Evolutionary conservation across 2,329 filamentous ascomycete species (phyloP).

Genomic region (Dendrostoma leiphaemia): DNA sequence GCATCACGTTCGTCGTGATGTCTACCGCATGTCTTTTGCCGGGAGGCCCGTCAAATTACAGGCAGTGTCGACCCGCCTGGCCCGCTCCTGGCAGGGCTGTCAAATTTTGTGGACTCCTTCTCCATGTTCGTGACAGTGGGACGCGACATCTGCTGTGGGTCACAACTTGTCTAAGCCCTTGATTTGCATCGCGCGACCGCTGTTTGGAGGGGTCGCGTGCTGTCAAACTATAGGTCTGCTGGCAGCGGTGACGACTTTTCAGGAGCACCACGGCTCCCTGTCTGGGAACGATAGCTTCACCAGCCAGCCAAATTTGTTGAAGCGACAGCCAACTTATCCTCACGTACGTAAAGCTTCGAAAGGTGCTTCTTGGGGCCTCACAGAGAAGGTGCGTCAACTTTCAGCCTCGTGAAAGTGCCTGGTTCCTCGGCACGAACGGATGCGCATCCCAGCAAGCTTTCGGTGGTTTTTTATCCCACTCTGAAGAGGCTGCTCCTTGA

Average conservation of each 20-base stretch:
- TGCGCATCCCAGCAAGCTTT: neutral
- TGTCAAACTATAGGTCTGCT: neutral
- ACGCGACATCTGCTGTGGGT: slow-evolving; percentile 13
- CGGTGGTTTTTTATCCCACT: neutral
- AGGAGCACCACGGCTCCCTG: no score
- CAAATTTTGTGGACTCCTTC: slow-evolving; percentile 11
- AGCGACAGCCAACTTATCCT: no score
- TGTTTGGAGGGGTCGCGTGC: slow-evolving; percentile 15
- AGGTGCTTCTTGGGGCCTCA: neutral
- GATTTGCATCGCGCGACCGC: slow-evolving; percentile 10
- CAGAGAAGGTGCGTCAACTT: neutral
- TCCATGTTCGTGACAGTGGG: slow-evolving; percentile 10
- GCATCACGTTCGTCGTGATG: no score
- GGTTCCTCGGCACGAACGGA: neutral
- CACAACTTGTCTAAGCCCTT: neutral
- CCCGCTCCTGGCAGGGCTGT: slow-evolving; percentile 16
- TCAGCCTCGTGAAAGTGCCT: neutral
- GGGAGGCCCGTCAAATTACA: slow-evolving; percentile 19
- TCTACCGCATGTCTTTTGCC: no score
- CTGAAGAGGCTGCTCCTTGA: neutral
- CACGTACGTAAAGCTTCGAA: no score
- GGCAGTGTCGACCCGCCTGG: slow-evolving; percentile 12
- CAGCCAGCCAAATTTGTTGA: no score
- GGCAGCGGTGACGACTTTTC: neutral
- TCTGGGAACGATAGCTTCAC: no score